Evolutionary conservation across 1,139 yeast genomes (phyloP), one percentile per base, ranked within the genome.

Genomic region (Wickerhamomyces sp.): DNA sequence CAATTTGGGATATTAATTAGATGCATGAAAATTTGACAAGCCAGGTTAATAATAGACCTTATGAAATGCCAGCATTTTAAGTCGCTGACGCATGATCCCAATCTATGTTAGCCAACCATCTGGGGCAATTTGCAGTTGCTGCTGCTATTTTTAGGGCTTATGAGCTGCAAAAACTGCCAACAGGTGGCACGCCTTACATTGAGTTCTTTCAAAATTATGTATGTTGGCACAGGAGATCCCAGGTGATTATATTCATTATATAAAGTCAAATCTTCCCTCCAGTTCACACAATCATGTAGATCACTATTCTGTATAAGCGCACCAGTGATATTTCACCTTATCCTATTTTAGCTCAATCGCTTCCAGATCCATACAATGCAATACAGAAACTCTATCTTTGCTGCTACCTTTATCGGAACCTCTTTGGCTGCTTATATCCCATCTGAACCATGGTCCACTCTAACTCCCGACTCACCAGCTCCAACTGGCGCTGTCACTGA

Each of bases 361-460:
- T 34, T 31, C 37, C 38, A 33, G 30, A 24, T 31, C 31, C 7
- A 32, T 21, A 45, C 25, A 48, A 60, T 60, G 65, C 64, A 59
- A 58, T 52, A 51, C 55, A 59, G 51, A 36, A 47, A 47, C 47
- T 51, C 68, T 58, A 7, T 69, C 64, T 40, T 65, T 49, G 49
- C 71, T 35, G 62, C 55, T 52, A 54, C 61, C 45, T 54, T 78
- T 38, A 67, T 72, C 35, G 63, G 74, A 37, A 47, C 70, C 30
- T 67, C 81, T 41, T 40, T 76, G 56, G 75, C 89, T 54, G 79
- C 86, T 52, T 66, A 71, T 57, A 72, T 76, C 59, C 81, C 87
- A 58, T 58, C 84, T 40, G 82, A 76, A 48, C 81, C 89, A 51
- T 78, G 85, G 77, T 67, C 86, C 25, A 76, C 87, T 36, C 68